Evolutionary conservation across 2,329 filamentous ascomycete genomes (phyloP).

Genomic region (Fusarium sp.): DNA sequence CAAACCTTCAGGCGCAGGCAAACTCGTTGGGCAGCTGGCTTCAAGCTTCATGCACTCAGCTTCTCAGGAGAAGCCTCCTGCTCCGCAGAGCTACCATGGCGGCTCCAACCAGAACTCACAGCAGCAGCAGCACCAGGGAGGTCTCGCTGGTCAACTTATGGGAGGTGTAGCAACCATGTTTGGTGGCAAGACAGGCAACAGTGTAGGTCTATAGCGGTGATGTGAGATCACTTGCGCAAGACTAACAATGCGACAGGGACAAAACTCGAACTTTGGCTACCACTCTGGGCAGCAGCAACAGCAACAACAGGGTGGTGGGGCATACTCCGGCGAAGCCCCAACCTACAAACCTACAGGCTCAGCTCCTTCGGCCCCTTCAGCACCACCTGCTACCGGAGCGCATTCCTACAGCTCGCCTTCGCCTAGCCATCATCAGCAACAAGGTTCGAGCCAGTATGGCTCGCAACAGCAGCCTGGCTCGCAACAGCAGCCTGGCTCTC

Average conservation of each 20-base stretch:
- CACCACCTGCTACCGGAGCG: conserved; percentile 44
- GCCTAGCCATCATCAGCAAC: conserved; percentile 49
- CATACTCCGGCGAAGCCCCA: conserved; percentile 73
- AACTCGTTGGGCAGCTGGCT: conserved; percentile 69
- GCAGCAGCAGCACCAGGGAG: conserved; percentile 56
- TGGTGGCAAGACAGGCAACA: conserved; percentile 60
- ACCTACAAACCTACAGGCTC: conserved; percentile 56
- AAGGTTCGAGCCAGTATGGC: conserved; percentile 28
- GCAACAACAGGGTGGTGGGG: conserved; percentile 22
- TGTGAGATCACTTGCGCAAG: background rate
- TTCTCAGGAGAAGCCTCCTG: conserved; percentile 60
- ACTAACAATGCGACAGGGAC: conserved; percentile 55
- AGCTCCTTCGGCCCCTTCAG: conserved; percentile 47
- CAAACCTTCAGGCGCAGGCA: conserved; percentile 60
- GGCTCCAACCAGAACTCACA: conserved; percentile 57
- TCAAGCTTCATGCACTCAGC: conserved; percentile 67
- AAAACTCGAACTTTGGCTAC: conserved; percentile 70
- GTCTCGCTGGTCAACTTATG: conserved; percentile 67
- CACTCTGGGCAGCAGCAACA: conserved; percentile 62
- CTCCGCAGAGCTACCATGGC: conserved; percentile 64
- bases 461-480: conserved; percentile 41
- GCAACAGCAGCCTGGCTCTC: conserved; percentile 40
- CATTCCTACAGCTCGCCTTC: conserved; percentile 49
- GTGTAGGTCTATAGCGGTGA: conserved; percentile 48
- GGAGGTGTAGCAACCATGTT: conserved; percentile 68